Conservation (phyloP, 306 rosid genomes). For the Castanea mollissima region DNA sequence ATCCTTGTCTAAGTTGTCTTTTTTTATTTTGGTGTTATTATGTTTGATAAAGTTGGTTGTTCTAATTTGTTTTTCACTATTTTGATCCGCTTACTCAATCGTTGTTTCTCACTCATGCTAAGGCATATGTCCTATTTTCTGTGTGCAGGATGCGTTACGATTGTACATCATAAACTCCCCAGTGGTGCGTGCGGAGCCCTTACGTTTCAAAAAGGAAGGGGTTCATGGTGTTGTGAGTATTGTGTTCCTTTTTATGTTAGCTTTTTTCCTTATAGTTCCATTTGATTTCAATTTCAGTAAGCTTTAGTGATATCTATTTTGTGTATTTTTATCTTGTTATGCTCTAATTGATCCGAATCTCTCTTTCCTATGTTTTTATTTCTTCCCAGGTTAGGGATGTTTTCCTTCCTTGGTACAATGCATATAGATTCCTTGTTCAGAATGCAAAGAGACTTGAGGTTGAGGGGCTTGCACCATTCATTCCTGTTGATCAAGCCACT, state of each 20-base stretch:
- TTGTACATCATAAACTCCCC: constrained; percentile 92
- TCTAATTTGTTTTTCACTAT: constrained; percentile 11
- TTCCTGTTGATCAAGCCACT: constrained; percentile 59
- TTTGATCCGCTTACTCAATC: not conserved
- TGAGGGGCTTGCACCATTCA: constrained; percentile 73
- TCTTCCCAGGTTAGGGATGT: constrained; percentile 83
- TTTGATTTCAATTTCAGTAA: not conserved
- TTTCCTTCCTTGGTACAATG: constrained; percentile 97
- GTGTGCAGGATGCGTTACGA: constrained; percentile 80
- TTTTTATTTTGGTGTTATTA: not conserved
- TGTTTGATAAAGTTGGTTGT: constrained; percentile 1
- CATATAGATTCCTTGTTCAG: constrained; percentile 94
- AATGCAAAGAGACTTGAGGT: constrained; percentile 88
- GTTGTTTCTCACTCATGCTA: not conserved
- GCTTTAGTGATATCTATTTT: not conserved
- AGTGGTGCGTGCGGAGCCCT: constrained; percentile 93
- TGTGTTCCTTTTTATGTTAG: not conserved
- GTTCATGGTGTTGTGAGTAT: constrained; percentile 96
- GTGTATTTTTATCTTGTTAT: not conserved
- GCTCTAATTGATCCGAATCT: not conserved
- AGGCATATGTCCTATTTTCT: constrained; percentile 3
- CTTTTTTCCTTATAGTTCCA: not conserved
- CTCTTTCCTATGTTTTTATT: not conserved
- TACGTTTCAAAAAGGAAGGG: constrained; percentile 94
- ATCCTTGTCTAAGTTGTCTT: not conserved